A percentile compares a stretch with the other conserved stretches of the same genome.
Evolutionary conservation across 306 rosid species (phyloP).

Genomic region (Prinsepia uniflora): DNA sequence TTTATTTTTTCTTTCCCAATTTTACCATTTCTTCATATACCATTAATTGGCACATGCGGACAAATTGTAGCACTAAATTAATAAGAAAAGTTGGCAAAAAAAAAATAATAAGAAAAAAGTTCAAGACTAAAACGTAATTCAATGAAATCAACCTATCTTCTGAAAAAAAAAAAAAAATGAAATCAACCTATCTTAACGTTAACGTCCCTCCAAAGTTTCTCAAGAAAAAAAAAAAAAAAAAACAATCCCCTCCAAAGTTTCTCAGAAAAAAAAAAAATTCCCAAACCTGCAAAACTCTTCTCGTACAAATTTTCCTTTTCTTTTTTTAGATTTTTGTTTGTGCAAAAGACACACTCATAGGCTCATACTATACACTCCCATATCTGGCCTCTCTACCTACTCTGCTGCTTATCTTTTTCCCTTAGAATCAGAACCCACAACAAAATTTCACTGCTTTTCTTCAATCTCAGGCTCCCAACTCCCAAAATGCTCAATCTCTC

Average conservation of each 20-base stretch:
- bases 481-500: slow-evolving; percentile 38
- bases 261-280: slow-evolving; percentile 18
- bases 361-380: slow-evolving; percentile 11
- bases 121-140: slow-evolving; percentile 21
- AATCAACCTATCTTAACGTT: slow-evolving; percentile 32
- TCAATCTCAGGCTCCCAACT: slow-evolving; percentile 5
- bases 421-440: slow-evolving; percentile 11
- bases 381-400: slow-evolving; percentile 24
- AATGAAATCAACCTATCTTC: too few species aligned
- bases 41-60: not conserved
- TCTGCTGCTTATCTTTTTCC: slow-evolving; percentile 27
- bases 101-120: not conserved
- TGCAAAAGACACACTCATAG: slow-evolving; percentile 9
- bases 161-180: too few species aligned
- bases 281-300: slow-evolving; percentile 25
- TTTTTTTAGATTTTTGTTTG: not conserved
- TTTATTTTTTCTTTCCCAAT: too few species aligned
- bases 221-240: too few species aligned
- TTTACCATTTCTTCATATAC: not conserved
- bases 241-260: too few species aligned
- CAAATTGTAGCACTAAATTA: not conserved
- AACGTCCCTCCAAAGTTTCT: too few species aligned
- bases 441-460: slow-evolving; percentile 19
- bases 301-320: not conserved
- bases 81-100: too few species aligned